Conservation (phyloP, 805 yeast species). For the Lipomyces sp. region DNA sequence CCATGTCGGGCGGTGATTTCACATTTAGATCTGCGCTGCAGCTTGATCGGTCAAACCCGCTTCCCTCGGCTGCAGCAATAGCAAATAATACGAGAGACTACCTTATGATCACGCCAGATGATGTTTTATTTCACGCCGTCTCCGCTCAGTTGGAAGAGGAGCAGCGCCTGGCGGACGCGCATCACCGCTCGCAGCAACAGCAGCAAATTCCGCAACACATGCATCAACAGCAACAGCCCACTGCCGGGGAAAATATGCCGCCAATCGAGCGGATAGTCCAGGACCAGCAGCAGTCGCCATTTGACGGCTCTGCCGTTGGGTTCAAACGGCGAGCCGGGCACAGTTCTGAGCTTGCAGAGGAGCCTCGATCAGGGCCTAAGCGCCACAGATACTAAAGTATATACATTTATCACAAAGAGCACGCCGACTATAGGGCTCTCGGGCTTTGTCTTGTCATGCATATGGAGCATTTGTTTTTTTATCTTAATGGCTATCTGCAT, state of each 20-base stretch:
- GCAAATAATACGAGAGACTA: constrained; percentile 18
- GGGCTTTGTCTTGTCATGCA: too few species aligned
- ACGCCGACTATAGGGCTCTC: too few species aligned
- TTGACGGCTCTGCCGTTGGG: too few species aligned
- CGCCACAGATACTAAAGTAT: too few species aligned
- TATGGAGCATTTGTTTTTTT: neutral
- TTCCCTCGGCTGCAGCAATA: constrained; percentile 12
- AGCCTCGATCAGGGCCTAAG: too few species aligned
- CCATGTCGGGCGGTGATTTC: constrained; percentile 11
- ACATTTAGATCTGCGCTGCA: constrained; percentile 23
- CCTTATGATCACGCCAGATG: constrained; percentile 23
- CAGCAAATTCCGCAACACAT: constrained; percentile 2
- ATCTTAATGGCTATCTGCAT: neutral
- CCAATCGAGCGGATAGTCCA: too few species aligned
- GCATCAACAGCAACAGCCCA: neutral
- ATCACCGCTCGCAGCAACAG: neutral
- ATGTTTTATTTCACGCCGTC: constrained; percentile 26
- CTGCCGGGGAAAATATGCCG: too few species aligned
- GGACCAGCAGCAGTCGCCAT: constrained; percentile 1
- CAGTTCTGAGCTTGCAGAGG: too few species aligned
- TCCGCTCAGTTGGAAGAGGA: constrained; percentile 25
- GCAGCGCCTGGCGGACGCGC: constrained; percentile 16
- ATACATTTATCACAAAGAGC: too few species aligned
- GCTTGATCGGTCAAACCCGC: constrained; percentile 20
- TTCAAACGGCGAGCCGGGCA: too few species aligned